A percentile compares a stretch with the other conserved stretches of the same genome.
These are phyloP conservation scores for Fusarium tanahbumbuense DNA, from an alignment of 2,329 filamentous ascomycete species.

Conservation along the genomic window DNA sequence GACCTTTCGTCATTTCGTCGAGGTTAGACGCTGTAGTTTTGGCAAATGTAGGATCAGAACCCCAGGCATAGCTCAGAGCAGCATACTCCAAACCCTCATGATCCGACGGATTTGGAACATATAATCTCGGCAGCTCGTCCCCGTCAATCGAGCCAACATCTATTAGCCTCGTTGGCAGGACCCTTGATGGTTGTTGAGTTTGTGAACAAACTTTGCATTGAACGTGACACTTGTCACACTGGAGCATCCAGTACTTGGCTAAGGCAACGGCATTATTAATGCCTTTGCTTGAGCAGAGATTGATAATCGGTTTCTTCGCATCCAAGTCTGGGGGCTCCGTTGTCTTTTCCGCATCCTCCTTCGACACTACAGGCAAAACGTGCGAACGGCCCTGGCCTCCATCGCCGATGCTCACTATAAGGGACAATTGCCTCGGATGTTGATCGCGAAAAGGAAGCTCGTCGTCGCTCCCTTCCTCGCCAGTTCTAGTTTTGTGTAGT, in stretches of 20 bases:
- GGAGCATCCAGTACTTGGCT: background rate
- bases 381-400: background rate
- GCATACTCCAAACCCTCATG: background rate
- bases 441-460: background rate
- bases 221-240: background rate
- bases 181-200: background rate
- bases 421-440: background rate
- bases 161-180: background rate
- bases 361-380: background rate
- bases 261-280: background rate
- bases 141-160: background rate
- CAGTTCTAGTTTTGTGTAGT: background rate
- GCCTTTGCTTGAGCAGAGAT: background rate
- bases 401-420: background rate
- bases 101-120: background rate
- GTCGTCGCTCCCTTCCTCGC: background rate
- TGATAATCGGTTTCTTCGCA: background rate
- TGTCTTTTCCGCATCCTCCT: background rate
- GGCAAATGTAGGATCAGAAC: background rate
- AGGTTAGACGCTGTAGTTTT: constrained; percentile 5
- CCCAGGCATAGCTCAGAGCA: constrained; percentile 16
- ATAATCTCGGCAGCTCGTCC: background rate
- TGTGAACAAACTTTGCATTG: background rate
- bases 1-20: background rate
- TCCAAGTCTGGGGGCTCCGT: too few relatives aligned